A percentile compares a stretch with the other conserved stretches of the same genome.
These are phyloP conservation scores for Carallia pectinifolia DNA, from an alignment of 345 rosid species.

Conservation along the genomic window DNA sequence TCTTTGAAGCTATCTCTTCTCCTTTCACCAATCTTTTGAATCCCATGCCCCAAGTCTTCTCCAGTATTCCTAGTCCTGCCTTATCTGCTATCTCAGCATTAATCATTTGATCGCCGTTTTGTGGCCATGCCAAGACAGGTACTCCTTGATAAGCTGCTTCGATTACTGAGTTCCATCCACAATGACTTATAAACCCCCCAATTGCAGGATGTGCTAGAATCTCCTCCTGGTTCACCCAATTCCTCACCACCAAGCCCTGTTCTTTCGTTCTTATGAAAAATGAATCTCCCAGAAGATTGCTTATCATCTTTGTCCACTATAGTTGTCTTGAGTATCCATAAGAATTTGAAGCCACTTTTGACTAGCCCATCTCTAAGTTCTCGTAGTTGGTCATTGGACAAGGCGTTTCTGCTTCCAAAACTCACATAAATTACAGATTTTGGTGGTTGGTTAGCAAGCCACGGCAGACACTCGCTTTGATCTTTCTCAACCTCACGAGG, in stretches of 20 bases:
- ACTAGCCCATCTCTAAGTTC: conserved; percentile 5
- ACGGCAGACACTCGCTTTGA: not conserved
- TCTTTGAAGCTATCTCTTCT: not conserved
- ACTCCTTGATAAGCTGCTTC: conserved; percentile 11
- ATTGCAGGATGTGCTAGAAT: not conserved
- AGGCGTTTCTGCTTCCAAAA: conserved; percentile 17
- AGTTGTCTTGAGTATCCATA: conserved; percentile 4
- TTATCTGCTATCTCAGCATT: not conserved
- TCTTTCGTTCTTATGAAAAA: not conserved
- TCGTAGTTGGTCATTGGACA: conserved; percentile 8
- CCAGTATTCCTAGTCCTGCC: conserved; percentile 1
- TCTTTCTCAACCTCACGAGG: not conserved
- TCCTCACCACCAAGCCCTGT: not conserved
- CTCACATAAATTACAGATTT: conserved; percentile 1
- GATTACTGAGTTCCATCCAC: conserved; percentile 14
- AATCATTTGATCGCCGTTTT: conserved; percentile 10
- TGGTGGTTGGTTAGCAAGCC: conserved; percentile 11
- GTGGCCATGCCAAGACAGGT: conserved; percentile 16
- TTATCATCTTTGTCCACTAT: conserved; percentile 14
- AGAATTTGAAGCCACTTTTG: conserved; percentile 2
- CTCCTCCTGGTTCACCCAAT: not conserved
- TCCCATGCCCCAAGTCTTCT: not conserved
- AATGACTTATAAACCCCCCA: conserved; percentile 1
- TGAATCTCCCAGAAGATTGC: not conserved
- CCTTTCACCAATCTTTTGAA: not conserved